Evolutionary conservation across 139 green algal species (phyloP), one percentile per base, ranked within the genome.

Genomic region (Penium margaritaceum): DNA sequence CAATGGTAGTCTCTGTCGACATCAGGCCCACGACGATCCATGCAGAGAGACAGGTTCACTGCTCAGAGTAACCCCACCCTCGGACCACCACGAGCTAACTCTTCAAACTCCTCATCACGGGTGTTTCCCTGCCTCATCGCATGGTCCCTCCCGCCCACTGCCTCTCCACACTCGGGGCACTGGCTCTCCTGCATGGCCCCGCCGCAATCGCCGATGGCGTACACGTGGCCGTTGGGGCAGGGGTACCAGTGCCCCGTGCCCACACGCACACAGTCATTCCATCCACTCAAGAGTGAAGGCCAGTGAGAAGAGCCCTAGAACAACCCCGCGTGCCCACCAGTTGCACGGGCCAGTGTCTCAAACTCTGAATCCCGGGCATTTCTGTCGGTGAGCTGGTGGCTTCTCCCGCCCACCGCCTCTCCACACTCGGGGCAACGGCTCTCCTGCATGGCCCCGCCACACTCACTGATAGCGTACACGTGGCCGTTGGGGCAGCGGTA

Each of bases 191-290:
- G 39, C 70, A 81, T 84, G 24, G 82, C 80, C 4, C 70, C 69
- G 2, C 84, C 84, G 63, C 84, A 89, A 4, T 87, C 80, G 33
- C 79, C 84, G 58, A 89, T 87, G 24, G 61, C 36, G 65, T 86
- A 89, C 3, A 63, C 35, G 67, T 87, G 82, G 1, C 84, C 84
- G 70, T 81, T 84, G 34, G 79, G 74, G 72, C 84, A 88, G 21
- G 30, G 51, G 77, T 72, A 75, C 17, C 44, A 73, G 30, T 80
- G 74, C 19, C 80, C 24, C 54, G 9, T 17, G 4, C 54, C 34
- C 27, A 41, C n/a, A n/a, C n/a, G n/a, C n/a, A n/a, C n/a, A n/a
- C n/a, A n/a, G n/a, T n/a, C n/a, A n/a, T n/a, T n/a, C n/a, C n/a
- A n/a, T n/a, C n/a, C n/a, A n/a, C n/a, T n/a, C n/a, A n/a, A n/a